Evolutionary conservation across 345 rosid species (phyloP).

Genomic region (Salix viminalis): DNA sequence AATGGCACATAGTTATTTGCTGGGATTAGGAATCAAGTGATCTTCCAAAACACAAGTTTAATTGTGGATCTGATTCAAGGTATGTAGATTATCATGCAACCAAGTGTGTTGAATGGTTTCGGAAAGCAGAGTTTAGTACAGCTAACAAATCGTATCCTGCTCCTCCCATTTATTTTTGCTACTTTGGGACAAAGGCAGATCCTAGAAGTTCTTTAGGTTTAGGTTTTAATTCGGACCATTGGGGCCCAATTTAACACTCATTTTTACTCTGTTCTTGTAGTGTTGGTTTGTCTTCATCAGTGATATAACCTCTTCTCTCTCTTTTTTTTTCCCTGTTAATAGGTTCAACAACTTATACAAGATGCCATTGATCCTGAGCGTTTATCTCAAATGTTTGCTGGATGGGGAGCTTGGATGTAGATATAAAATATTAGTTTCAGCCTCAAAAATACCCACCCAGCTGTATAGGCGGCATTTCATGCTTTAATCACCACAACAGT

Average conservation of each 20-base stretch:
- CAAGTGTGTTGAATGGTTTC: too few species aligned
- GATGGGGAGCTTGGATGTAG: conserved; percentile 95
- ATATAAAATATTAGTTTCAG: neutral
- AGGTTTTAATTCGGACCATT: neutral
- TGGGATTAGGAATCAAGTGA: too few species aligned
- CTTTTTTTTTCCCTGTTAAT: neutral
- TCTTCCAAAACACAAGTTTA: too few species aligned
- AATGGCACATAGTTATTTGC: too few species aligned
- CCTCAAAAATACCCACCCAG: conserved; percentile 1
- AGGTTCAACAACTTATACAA: conserved; percentile 96
- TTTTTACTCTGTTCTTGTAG: neutral
- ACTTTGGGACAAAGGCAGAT: neutral
- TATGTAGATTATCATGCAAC: too few species aligned
- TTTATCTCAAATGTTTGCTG: conserved; percentile 80
- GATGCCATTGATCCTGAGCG: conserved; percentile 87
- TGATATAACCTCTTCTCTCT: neutral
- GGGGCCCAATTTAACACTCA: neutral
- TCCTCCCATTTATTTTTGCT: neutral
- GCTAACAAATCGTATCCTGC: too few species aligned
- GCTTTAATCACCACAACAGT: neutral
- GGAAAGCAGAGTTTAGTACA: too few species aligned
- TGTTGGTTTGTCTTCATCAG: neutral
- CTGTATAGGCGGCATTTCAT: conserved; percentile 9
- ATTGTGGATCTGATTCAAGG: too few species aligned
- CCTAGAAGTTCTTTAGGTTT: neutral